These are phyloP conservation scores for Clarireedia hainanense DNA, from an alignment of 2,329 filamentous ascomycete species.

Conservation along the genomic window DNA sequence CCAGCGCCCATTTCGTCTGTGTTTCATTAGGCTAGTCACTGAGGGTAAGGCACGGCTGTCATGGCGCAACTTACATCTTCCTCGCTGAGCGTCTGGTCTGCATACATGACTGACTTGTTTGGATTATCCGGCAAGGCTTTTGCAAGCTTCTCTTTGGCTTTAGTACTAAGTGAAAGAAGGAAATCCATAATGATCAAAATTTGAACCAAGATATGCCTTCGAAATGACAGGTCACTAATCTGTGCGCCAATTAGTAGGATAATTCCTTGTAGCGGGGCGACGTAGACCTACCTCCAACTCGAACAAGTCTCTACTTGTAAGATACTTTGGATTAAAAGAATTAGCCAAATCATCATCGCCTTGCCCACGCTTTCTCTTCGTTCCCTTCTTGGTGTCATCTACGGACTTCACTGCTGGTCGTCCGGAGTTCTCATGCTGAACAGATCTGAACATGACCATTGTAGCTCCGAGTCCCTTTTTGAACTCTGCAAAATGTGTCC, in stretches of 20 bases:
- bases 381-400: slow-evolving; percentile 56
- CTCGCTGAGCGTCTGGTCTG: slow-evolving; percentile 64
- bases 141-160: slow-evolving; percentile 71
- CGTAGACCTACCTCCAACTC: slow-evolving; percentile 68
- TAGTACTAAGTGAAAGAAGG: slow-evolving; percentile 77
- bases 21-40: background rate
- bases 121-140: slow-evolving; percentile 48
- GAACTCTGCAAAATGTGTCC: slow-evolving; percentile 57
- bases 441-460: slow-evolving; percentile 68
- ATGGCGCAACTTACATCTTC: slow-evolving; percentile 63
- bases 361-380: slow-evolving; percentile 62
- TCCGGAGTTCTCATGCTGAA: slow-evolving; percentile 40
- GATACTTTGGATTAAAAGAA: slow-evolving; percentile 93
- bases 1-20: slow-evolving; percentile 73
- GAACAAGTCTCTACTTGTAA: slow-evolving; percentile 95
- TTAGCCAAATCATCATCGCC: slow-evolving; percentile 56
- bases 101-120: slow-evolving; percentile 80
- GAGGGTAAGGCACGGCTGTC: slow-evolving; percentile 9
- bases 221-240: slow-evolving; percentile 90
- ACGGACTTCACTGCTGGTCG: slow-evolving; percentile 41
- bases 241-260: slow-evolving; percentile 31
- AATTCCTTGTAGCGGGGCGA: background rate
- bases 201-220: slow-evolving; percentile 90
- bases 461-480: slow-evolving; percentile 55
- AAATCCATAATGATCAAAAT: slow-evolving; percentile 93